Base-by-base conservation (phyloP, 2,329 filamentous ascomycete genomes). In the Botrytis fabae region DNA sequence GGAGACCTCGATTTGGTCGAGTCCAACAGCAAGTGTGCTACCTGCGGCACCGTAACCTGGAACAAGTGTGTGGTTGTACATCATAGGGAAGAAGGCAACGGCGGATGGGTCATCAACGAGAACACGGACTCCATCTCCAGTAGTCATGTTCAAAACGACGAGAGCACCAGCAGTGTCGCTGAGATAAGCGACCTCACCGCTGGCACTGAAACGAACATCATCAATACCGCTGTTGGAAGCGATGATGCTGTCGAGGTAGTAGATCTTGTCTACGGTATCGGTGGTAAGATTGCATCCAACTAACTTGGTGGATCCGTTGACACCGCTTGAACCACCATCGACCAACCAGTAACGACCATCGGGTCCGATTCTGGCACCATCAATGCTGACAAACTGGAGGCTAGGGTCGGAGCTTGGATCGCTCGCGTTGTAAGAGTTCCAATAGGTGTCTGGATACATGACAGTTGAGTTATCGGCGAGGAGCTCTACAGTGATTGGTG, bases 121-220 rank as follows among this genome's bases (percentile, higher is more conserved):
- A 3, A 81, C 78, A 8, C 80, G 78, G 28, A 76, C 70, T 20
- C 78, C 76, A 68, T 73, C 74, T 69, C 78, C 79, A 8, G 72
- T 77, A n/a, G 62, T 74, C 20, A 81, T 74, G 68, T 81, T 76
- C 9, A 81, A 64, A 22, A 81, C 76, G 42, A 81, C 78, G 35
- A 81, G 74, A 25, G 73, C 74, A 63, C 93, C 94, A 70, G 88
- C 85, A 28, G 89, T 91, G 81, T 97, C 94, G 81, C 92, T 93
- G 81, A 93, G 88, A 77, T 91, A 90, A 74, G 90, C 88, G 72
- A 92, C 86, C 78, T 94, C 92, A 3, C 74, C 74, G n/a, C 28
- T 38, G 25, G 71, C n/a, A 38, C 79, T 80, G 76, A 82, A 83
- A 54, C 80, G 82, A 16, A 83, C 76, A 72, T 83, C 82, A 69